phyloP scores from a whole-genome alignment of 176 grass and related monocot genomes.

The Guadua angustifolia region DNA sequence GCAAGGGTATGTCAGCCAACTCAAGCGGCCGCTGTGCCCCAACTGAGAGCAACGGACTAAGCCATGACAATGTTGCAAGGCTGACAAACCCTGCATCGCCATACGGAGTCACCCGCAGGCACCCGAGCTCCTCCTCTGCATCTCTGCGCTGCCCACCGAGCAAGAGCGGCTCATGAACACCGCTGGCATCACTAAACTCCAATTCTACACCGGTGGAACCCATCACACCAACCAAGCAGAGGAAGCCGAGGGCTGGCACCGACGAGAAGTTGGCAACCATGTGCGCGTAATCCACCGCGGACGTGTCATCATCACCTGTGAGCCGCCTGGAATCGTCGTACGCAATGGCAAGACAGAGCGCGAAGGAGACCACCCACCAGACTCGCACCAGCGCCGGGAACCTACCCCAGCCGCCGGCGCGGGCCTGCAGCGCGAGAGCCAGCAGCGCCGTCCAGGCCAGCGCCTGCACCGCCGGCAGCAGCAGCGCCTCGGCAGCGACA shows the following conservation, averaged over 20 bases:
- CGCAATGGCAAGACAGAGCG: constrained; percentile 63
- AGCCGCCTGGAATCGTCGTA: constrained; percentile 53
- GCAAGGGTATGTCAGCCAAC: constrained; percentile 75
- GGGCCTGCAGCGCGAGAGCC: constrained; percentile 56
- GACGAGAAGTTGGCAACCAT: constrained; percentile 71
- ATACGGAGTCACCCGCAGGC: constrained; percentile 74
- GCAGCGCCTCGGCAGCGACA: constrained; percentile 37
- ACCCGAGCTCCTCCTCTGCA: constrained; percentile 63
- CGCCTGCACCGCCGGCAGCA: constrained; percentile 62
- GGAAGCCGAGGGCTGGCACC: constrained; percentile 69
- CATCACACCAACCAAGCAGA: constrained; percentile 66
- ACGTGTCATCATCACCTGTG: constrained; percentile 15
- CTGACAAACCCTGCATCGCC: constrained; percentile 72
- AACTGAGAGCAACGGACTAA: constrained; percentile 62
- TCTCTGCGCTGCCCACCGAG: constrained; percentile 44
- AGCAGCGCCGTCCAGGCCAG: constrained; percentile 66
- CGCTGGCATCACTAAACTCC: constrained; percentile 40
- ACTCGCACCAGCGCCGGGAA: constrained; percentile 74
- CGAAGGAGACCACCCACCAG: constrained; percentile 89
- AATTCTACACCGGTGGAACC: constrained; percentile 72
- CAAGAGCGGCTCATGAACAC: constrained; percentile 64
- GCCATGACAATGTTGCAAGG: constrained; percentile 74
- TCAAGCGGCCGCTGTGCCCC: constrained; percentile 82
- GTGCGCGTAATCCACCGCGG: constrained; percentile 48
- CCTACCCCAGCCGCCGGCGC: constrained; percentile 44